Evolutionary conservation across 768 basidiomycete species (phyloP).

Genomic region (Kwoniella heveanensis): DNA sequence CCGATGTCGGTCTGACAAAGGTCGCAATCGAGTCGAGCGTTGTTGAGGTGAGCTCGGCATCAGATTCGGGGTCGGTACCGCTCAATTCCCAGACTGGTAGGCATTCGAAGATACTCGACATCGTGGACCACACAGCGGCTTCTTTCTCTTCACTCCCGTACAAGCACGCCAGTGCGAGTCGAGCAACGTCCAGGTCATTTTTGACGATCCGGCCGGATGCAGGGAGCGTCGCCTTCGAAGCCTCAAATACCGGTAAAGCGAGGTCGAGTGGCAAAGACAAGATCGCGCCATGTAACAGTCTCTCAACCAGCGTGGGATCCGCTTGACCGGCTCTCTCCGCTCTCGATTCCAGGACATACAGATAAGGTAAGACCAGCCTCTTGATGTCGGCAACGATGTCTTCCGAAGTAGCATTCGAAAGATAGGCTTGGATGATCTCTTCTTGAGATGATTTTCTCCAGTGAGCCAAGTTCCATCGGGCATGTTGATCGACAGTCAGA

Average conservation of each 20-base stretch:
- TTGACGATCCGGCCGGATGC: conserved; percentile 70
- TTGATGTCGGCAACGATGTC: conserved; percentile 70
- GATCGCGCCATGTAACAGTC: conserved; percentile 71
- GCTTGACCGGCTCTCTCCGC: conserved; percentile 76
- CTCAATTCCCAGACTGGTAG: conserved; percentile 80
- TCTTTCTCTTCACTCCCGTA: conserved; percentile 73
- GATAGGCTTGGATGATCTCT: conserved; percentile 72
- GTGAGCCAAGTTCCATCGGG: conserved; percentile 71
- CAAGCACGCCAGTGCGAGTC: conserved; percentile 80
- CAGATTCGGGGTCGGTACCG: conserved; percentile 59
- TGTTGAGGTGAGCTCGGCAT: conserved; percentile 76
- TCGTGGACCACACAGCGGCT: conserved; percentile 67
- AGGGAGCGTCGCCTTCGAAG: conserved; percentile 85
- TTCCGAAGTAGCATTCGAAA: conserved; percentile 69
- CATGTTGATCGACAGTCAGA: conserved; percentile 54
- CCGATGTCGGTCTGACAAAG: conserved; percentile 75
- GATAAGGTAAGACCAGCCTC: conserved; percentile 83
- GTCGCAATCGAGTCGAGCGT: conserved; percentile 77
- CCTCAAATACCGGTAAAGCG: conserved; percentile 77
- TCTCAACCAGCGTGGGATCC: conserved; percentile 67
- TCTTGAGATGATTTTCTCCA: conserved; percentile 73
- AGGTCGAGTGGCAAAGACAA: conserved; percentile 69
- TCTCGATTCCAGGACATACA: conserved; percentile 86
- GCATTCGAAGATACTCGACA: conserved; percentile 94
- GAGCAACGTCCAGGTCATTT: conserved; percentile 79